Evolutionary conservation across 2,329 filamentous ascomycete species (phyloP), one percentile per base, ranked within the genome.

Genomic region (Colletotrichum agaves): DNA sequence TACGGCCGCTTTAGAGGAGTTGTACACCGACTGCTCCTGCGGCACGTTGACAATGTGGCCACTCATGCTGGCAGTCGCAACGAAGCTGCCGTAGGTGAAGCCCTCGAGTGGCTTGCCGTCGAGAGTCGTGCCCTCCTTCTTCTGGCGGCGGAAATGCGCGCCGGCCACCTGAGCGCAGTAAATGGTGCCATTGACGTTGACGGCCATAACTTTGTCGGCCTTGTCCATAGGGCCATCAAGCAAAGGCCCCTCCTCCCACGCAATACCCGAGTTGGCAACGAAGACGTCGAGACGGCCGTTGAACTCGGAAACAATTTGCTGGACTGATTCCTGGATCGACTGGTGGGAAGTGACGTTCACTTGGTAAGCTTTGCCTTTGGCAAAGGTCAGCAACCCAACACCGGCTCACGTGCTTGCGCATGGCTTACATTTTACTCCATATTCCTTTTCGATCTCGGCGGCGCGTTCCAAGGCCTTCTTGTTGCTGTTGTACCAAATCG

Each of bases 11-110:
- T 93, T 93, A 70, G 89, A 88, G 17, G 88, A 88, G 75, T 93
- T 93, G 76, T 93, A 93, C 8, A 90, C 87, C 5, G 89, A 84
- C 80, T 94, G 92, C 72, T 90, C 76, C 80, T 94, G 91, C 5
- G 92, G 92, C 65, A 93, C 85, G 76, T 94, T 94, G 76, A 89
- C 91, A 73, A 94, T 90, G 75, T 91, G 91, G 4, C 89, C 92
- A 72, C 88, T 91, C 87, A 95, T 94, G 65, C 88, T 91, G 1
- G 92, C 90, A 6, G 93, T 95, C 27, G 90, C 90, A 72, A 95
- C 88, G 78, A 95, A 93, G 76, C 88, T 91, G 21, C 92, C 91
- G 27, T 85, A 82, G 2, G 81, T 82, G 75, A 86, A 92, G 71
- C 85, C 83, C 57, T 87, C 83, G 23, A 92, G 80, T 73, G 84